Conservation (phyloP, 2,329 filamentous ascomycete species). For the Cercospora sp. region DNA sequence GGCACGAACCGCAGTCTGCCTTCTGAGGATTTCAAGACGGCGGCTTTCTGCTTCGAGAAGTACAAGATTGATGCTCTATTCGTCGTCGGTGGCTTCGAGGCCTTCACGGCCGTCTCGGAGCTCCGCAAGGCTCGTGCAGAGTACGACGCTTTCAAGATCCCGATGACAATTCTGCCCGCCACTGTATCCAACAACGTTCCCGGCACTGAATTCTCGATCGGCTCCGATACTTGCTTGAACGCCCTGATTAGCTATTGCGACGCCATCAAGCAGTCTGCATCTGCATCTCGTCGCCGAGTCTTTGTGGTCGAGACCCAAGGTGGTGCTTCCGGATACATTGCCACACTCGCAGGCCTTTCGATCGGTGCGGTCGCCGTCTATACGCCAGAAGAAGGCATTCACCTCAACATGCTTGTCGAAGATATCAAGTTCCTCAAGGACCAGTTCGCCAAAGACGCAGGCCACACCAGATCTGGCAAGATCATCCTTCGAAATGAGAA, state of each 20-base stretch:
- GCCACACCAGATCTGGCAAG: constrained; percentile 85
- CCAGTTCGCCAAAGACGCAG: constrained; percentile 80
- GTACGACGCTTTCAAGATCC: constrained; percentile 86
- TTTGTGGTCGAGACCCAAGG: constrained; percentile 99
- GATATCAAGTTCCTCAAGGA: constrained; percentile 89
- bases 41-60: constrained; percentile 78
- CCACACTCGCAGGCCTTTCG: constrained; percentile 84
- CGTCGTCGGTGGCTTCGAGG: constrained; percentile 88
- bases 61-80: constrained; percentile 92
- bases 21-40: constrained; percentile 77
- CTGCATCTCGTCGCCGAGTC: constrained; percentile 85
- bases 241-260: constrained; percentile 94
- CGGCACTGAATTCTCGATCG: constrained; percentile 93
- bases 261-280: constrained; percentile 95
- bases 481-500: constrained; percentile 97
- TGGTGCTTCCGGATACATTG: constrained; percentile 89
- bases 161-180: constrained; percentile 87
- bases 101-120: constrained; percentile 87
- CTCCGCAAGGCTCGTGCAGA: constrained; percentile 75
- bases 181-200: constrained; percentile 99
- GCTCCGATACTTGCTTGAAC: constrained; percentile 95
- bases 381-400: constrained; percentile 94
- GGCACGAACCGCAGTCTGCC: constrained; percentile 95
- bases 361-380: constrained; percentile 93
- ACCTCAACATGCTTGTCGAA: constrained; percentile 84